Percentiles rank a stretch among this genome's conserved stretches.
Conservation (phyloP, 2,329 filamentous ascomycete genomes). For the Colletotrichum noveboracense region DNA sequence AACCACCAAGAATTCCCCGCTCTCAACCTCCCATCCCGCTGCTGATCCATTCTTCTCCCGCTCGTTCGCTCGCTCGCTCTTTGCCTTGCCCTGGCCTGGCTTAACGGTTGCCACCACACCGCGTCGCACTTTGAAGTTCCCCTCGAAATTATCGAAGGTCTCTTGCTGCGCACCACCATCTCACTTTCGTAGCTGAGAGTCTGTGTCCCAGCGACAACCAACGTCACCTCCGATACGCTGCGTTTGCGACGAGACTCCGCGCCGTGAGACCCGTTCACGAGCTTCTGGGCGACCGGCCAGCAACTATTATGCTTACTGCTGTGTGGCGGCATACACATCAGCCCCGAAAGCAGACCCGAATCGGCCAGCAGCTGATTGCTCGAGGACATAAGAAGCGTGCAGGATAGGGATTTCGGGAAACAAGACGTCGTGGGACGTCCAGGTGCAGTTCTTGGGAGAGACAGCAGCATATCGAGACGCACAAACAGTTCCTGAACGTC, state of each 20-base stretch:
- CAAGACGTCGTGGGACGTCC: slow-evolving; percentile 15
- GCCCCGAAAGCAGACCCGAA: background rate
- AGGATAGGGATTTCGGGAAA: slow-evolving; percentile 3
- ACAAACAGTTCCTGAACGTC: background rate
- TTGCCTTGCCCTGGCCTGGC: slow-evolving; percentile 6
- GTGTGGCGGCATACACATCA: slow-evolving; percentile 8
- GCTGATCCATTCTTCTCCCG: slow-evolving; percentile 10
- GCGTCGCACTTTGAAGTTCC: background rate
- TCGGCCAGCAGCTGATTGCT: background rate
- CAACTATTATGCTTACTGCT: slow-evolving; percentile 14
- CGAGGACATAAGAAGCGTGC: background rate
- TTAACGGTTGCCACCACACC: background rate
- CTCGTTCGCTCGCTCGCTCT: background rate
- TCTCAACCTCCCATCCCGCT: slow-evolving; percentile 20
- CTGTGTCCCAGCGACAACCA: background rate
- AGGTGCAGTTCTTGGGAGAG: background rate
- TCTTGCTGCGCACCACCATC: background rate
- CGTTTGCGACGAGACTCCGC: background rate
- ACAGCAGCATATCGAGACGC: background rate
- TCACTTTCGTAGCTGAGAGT: background rate
- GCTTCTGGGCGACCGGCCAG: background rate
- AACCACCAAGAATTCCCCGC: slow-evolving; percentile 18
- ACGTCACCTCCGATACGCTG: background rate
- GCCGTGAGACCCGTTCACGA: background rate
- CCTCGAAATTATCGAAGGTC: background rate